Evolutionary conservation across 2,329 filamentous ascomycete genomes (phyloP).

Genomic region (Aspergillus felis): DNA sequence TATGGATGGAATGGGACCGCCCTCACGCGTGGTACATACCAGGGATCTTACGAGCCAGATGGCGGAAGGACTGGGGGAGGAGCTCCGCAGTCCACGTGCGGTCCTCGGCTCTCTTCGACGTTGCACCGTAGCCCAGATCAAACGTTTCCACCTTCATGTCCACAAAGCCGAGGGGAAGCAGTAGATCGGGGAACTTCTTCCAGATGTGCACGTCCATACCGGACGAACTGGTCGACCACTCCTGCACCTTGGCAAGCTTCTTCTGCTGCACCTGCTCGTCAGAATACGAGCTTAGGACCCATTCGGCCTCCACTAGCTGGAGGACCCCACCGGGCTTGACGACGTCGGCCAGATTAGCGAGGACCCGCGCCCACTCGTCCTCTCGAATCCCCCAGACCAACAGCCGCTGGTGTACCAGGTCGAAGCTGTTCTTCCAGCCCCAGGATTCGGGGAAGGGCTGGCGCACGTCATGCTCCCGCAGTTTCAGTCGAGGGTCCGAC

Average conservation of each 20-base stretch:
- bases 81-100: conserved; percentile 5
- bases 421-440: conserved; percentile 4
- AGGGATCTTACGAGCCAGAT: conserved; percentile 10
- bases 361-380: conserved; percentile 5
- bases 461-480: conserved; percentile 7
- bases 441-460: conserved; percentile 5
- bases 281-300: conserved; percentile 3
- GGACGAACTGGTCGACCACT: conserved; percentile 7
- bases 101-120: conserved; percentile 1
- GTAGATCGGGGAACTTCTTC: conserved; percentile 6
- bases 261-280: conserved; percentile 3
- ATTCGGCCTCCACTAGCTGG: conserved; percentile 11
- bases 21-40: not conserved
- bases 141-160: conserved; percentile 5
- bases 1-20: not conserved
- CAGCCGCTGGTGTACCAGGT: conserved; percentile 9
- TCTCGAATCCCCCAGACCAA: conserved; percentile 10
- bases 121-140: conserved; percentile 8
- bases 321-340: conserved; percentile 7
- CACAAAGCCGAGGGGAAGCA: conserved; percentile 2
- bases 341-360: conserved; percentile 3
- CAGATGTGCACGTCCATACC: conserved; percentile 10
- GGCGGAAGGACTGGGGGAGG: conserved; percentile 6
- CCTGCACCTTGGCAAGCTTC: conserved; percentile 4
- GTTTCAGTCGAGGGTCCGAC: not conserved